Evolutionary conservation across 305 asterid genomes (phyloP).

Genomic region (Euphrasia arctica): DNA sequence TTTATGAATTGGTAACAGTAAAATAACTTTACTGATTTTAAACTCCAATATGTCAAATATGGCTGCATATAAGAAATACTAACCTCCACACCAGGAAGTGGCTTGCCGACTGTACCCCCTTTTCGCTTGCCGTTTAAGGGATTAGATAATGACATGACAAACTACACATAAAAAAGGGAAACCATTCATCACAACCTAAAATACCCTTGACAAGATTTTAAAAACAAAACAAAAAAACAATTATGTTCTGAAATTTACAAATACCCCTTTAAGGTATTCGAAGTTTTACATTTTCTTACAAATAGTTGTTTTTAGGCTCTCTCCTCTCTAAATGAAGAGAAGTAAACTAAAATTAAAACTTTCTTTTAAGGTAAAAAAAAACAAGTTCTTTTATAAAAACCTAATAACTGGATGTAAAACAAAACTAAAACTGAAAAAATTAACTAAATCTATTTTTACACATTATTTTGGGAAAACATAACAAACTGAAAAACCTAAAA

Average conservation of each 20-base stretch:
- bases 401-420: too few relatives aligned
- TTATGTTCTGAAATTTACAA: neutral
- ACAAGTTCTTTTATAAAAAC: too few relatives aligned
- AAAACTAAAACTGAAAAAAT: too few relatives aligned
- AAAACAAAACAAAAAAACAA: neutral
- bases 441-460: too few relatives aligned
- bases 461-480: too few relatives aligned
- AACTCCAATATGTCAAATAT: too few relatives aligned
- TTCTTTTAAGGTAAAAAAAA: too few relatives aligned
- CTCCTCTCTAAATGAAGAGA: too few relatives aligned
- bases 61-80: conserved; percentile 23
- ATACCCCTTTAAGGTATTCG: neutral
- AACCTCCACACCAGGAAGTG: conserved; percentile 94
- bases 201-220: neutral
- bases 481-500: too few relatives aligned
- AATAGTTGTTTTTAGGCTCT: too few relatives aligned
- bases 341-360: too few relatives aligned
- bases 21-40: neutral
- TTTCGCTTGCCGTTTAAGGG: conserved; percentile 78
- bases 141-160: conserved; percentile 94
- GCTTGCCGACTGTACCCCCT: conserved; percentile 96
- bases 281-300: too few relatives aligned
- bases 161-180: conserved; percentile 38
- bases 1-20: neutral
- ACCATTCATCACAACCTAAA: conserved; percentile 12